These are phyloP conservation scores for Ustanciosporium gigantosporum DNA, from an alignment of 1,284 basidiomycete species.

Conservation along the genomic window DNA sequence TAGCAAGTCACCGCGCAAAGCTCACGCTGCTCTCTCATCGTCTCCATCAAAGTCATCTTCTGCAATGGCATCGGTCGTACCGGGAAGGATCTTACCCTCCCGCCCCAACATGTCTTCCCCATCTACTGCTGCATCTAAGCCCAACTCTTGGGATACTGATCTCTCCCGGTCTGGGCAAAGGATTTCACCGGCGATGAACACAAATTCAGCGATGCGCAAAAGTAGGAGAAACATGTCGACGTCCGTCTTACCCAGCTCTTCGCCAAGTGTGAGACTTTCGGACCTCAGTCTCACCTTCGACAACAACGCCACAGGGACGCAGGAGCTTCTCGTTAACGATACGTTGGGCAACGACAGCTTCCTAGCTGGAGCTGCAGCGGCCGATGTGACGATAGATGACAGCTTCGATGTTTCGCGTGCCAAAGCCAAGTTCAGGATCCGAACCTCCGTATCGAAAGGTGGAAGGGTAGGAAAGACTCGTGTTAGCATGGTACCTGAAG, in stretches of 20 bases:
- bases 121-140: not conserved
- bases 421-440: conserved; percentile 1
- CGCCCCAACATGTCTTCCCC: too few species aligned
- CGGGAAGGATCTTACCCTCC: not conserved
- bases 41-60: not conserved
- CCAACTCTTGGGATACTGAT: too few species aligned
- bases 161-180: too few species aligned
- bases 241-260: conserved; percentile 2
- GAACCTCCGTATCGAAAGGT: not conserved
- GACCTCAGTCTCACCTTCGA: conserved; percentile 24
- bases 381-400: conserved; percentile 34
- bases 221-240: too few species aligned
- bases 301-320: conserved; percentile 8
- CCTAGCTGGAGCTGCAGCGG: conserved; percentile 15
- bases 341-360: conserved; percentile 5
- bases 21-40: not conserved
- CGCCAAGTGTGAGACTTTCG: conserved; percentile 18
- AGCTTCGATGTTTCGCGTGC: conserved; percentile 34
- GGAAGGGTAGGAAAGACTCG: conserved; percentile 3
- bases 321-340: conserved; percentile 21
- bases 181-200: too few species aligned
- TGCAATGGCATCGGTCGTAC: not conserved
- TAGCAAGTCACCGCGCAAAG: conserved; percentile 28
- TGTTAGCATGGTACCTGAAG: conserved; percentile 27
- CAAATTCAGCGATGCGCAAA: too few species aligned